phyloP scores from a whole-genome alignment of 169 alveolate genomes.

The Pseudocohnilembus persalinus region DNA sequence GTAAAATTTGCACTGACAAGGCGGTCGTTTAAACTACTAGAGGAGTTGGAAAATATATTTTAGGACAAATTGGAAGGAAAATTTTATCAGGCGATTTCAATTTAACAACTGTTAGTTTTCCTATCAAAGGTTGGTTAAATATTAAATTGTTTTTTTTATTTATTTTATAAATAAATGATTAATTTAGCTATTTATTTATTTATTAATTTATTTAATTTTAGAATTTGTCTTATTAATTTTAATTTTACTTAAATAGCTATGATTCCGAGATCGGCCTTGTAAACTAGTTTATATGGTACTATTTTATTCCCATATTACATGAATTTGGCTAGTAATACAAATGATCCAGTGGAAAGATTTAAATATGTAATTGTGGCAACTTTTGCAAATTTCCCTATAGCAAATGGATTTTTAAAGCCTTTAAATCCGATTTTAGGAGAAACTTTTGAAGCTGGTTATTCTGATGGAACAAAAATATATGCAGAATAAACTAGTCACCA shows the following conservation, averaged over 20 bases:
- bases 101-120: constrained; percentile 64
- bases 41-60: constrained; percentile 60
- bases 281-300: constrained; percentile 36
- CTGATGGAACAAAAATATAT: constrained; percentile 50
- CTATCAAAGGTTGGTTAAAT: constrained; percentile 48
- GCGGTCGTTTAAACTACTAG: constrained; percentile 43
- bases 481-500: constrained; percentile 82
- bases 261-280: constrained; percentile 53
- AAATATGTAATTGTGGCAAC: constrained; percentile 52
- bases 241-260: too few relatives aligned
- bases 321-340: constrained; percentile 51
- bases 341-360: constrained; percentile 67
- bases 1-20: constrained; percentile 53
- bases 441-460: constrained; percentile 66
- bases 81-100: constrained; percentile 69
- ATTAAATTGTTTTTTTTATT: too few relatives aligned
- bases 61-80: constrained; percentile 63
- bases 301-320: constrained; percentile 51
- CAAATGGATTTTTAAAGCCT: constrained; percentile 57
- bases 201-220: too few relatives aligned
- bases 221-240: too few relatives aligned
- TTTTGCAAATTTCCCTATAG: constrained; percentile 45
- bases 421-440: constrained; percentile 81
- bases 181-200: too few relatives aligned
- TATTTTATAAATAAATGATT: neutral